A percentile compares a stretch with the other conserved stretches of the same genome.
These are phyloP conservation scores for Candida qinlingensis DNA, from an alignment of 805 yeast genomes.

Conservation along the genomic window DNA sequence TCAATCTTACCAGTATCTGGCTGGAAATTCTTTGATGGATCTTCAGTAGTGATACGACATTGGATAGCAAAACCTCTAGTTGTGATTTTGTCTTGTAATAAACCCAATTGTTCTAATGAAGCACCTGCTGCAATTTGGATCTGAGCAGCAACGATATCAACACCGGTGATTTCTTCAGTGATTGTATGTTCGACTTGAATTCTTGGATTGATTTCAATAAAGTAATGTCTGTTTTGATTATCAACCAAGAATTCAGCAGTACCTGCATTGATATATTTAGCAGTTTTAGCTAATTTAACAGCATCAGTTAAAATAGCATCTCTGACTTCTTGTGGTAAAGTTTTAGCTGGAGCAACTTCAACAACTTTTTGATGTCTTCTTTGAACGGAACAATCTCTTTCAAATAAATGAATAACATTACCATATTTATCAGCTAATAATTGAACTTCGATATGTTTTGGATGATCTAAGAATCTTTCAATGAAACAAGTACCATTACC, in stretches of 20 bases:
- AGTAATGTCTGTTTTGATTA: conserved; percentile 88
- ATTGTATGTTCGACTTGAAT: conserved; percentile 98
- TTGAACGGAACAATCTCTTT: conserved; percentile 99
- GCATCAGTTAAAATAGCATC: conserved; percentile 94
- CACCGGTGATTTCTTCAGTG: conserved; percentile 98
- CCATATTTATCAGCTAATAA: conserved; percentile 90
- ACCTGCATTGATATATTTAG: conserved; percentile 95
- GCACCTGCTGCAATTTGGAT: conserved; percentile 99
- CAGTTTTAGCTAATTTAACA: conserved; percentile 81
- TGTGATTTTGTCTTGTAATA: conserved; percentile 90
- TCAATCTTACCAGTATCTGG: conserved; percentile 98
- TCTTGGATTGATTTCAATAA: conserved; percentile 97
- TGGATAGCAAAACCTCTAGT: conserved; percentile 97
- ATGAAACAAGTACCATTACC: conserved; percentile 98
- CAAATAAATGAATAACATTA: conserved; percentile 90
- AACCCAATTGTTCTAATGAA: conserved; percentile 81
- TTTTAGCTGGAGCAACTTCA: conserved; percentile 96
- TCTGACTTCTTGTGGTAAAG: conserved; percentile 75
- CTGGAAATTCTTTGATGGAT: conserved; percentile 92
- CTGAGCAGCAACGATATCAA: conserved; percentile 96
- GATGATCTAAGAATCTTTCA: conserved; percentile 90
- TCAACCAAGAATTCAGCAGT: conserved; percentile 97
- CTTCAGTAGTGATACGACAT: conserved; percentile 98
- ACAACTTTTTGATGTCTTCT: conserved; percentile 99
- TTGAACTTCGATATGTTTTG: conserved; percentile 98